Percentiles rank a stretch among this genome's conserved stretches.
These are phyloP conservation scores for Neospora caninum DNA, from an alignment of 169 alveolate genomes.

Conservation along the genomic window DNA sequence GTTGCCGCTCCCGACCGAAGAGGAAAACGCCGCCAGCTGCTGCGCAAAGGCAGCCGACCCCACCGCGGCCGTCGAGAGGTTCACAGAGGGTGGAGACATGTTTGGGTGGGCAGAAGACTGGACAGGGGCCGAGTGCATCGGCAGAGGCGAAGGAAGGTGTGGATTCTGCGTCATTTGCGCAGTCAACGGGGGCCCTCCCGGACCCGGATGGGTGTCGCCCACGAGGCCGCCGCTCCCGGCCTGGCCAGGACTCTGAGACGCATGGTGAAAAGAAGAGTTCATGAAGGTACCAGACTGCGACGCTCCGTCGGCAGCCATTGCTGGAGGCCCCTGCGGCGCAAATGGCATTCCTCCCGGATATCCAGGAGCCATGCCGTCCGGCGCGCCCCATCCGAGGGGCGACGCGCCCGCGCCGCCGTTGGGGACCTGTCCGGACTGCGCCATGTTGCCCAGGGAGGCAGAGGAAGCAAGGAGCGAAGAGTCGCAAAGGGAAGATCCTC, in stretches of 20 bases:
- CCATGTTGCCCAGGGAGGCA: neutral
- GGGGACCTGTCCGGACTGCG: neutral
- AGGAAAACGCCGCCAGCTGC: conserved; percentile 23
- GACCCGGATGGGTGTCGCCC: neutral
- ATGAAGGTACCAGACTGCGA: neutral
- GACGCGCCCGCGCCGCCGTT: neutral
- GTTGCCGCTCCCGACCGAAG: neutral
- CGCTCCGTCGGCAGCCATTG: neutral
- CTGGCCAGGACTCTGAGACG: neutral
- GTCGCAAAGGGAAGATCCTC: neutral
- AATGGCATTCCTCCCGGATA: neutral
- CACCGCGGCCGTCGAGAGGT: neutral
- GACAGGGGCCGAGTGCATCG: neutral
- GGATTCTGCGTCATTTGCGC: neutral
- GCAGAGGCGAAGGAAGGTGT: neutral
- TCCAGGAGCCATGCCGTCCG: neutral
- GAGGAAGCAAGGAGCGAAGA: neutral
- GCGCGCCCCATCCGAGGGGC: neutral
- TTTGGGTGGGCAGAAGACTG: neutral
- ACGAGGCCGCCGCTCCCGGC: neutral
- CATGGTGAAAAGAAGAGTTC: neutral
- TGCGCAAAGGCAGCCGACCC: conserved; percentile 38
- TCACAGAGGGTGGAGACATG: neutral
- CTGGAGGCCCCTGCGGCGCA: neutral
- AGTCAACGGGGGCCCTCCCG: neutral